These are phyloP conservation scores for Picochlorum sp. DNA, from an alignment of 139 green algal genomes.

Conservation along the genomic window DNA sequence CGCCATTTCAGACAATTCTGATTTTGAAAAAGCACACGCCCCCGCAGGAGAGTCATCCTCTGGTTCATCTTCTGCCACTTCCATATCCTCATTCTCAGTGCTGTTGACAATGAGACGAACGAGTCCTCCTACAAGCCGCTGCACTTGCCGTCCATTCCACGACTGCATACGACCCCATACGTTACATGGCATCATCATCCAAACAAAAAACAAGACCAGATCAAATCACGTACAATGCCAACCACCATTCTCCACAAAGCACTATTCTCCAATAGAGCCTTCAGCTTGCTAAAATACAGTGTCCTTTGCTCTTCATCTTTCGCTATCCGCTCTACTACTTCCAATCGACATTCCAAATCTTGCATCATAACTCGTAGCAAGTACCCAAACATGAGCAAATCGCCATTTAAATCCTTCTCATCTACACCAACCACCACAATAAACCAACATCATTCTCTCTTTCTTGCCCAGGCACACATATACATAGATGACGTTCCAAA, in stretches of 20 bases:
- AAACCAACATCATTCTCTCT: neutral
- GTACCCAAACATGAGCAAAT: slow-evolving; percentile 28
- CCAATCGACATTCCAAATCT: slow-evolving; percentile 13
- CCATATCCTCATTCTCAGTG: slow-evolving; percentile 5
- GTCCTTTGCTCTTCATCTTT: neutral
- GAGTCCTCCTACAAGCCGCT: neutral
- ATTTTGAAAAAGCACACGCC: slow-evolving; percentile 17
- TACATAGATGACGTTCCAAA: too few relatives aligned
- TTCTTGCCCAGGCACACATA: neutral
- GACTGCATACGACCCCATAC: neutral
- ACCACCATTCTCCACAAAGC: slow-evolving; percentile 19
- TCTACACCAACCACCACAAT: neutral
- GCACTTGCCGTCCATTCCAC: neutral
- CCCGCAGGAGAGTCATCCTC: slow-evolving; percentile 9
- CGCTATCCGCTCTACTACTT: slow-evolving; percentile 1
- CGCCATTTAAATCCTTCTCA: slow-evolving; percentile 24
- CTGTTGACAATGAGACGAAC: neutral
- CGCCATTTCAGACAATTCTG: slow-evolving; percentile 19
- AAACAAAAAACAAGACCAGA: too few relatives aligned
- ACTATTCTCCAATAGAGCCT: slow-evolving; percentile 14
- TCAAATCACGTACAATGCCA: neutral
- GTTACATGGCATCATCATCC: too few relatives aligned
- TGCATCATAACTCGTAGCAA: slow-evolving; percentile 19
- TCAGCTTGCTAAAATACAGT: neutral
- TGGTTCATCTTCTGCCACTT: slow-evolving; percentile 12